These are phyloP conservation scores for Limnanthes douglasii DNA, from an alignment of 345 rosid species.

Conservation along the genomic window DNA sequence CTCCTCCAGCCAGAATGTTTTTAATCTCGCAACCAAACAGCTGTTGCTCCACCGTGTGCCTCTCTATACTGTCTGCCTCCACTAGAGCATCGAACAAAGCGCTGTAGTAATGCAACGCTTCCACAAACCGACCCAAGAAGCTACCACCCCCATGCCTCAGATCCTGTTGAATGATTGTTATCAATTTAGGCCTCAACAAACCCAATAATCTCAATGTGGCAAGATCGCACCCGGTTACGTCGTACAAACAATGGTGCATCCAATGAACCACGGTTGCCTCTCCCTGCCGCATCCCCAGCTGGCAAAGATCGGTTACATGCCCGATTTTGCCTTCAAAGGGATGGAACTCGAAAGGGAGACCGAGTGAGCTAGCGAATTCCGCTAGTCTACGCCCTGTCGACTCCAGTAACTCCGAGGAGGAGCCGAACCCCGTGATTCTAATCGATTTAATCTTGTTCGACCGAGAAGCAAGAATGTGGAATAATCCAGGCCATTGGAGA, in stretches of 20 bases:
- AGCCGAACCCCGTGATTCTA: constrained; percentile 79
- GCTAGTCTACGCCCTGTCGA: constrained; percentile 78
- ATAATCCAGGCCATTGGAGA: constrained; percentile 96
- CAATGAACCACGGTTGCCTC: constrained; percentile 87
- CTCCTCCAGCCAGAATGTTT: constrained; percentile 72
- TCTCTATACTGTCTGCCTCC: constrained; percentile 45
- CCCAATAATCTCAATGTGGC: constrained; percentile 39
- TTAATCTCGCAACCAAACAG: constrained; percentile 72
- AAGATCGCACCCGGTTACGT: constrained; percentile 59
- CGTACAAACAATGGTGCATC: constrained; percentile 94
- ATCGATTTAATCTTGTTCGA: constrained; percentile 59
- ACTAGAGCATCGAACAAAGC: constrained; percentile 83
- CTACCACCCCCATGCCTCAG: constrained; percentile 45
- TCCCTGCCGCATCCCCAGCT: constrained; percentile 37
- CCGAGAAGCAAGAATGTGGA: constrained; percentile 90
- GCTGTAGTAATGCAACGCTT: constrained; percentile 92
- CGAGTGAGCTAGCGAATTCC: constrained; percentile 62
- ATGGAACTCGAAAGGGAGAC: constrained; percentile 72
- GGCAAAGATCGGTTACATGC: constrained; percentile 27
- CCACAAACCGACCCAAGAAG: constrained; percentile 78
- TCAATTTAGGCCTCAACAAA: constrained; percentile 48
- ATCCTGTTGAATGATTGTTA: constrained; percentile 86
- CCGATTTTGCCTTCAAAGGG: constrained; percentile 80
- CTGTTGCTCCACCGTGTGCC: constrained; percentile 88
- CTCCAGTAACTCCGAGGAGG: constrained; percentile 62